Evolutionary conservation across 2,329 filamentous ascomycete species (phyloP).

Genomic region (Fusarium transvaalense): DNA sequence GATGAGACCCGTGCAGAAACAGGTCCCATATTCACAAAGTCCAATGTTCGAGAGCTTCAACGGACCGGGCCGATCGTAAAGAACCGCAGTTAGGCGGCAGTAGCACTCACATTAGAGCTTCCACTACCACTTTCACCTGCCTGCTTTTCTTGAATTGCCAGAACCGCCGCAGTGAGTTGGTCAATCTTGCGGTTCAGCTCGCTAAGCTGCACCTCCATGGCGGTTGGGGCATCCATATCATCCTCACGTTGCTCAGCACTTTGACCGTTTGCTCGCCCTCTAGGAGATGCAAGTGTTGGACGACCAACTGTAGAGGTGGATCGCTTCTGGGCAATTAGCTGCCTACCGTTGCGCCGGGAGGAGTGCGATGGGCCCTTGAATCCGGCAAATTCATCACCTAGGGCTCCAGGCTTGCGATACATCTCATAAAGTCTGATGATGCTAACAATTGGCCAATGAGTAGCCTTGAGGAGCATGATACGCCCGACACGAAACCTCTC

Average conservation of each 20-base stretch:
- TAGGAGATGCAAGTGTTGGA: conserved; percentile 34
- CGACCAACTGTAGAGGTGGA: conserved; percentile 37
- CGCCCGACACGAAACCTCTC: conserved; percentile 71
- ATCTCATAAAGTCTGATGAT: conserved; percentile 76
- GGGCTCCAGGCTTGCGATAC: conserved; percentile 55
- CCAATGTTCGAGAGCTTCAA: conserved; percentile 1
- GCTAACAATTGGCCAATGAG: conserved; percentile 76
- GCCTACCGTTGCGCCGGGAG: conserved; percentile 40
- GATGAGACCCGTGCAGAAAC: conserved; percentile 31
- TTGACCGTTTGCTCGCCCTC: conserved; percentile 34
- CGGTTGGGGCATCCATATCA: conserved; percentile 55
- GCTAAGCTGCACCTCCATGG: conserved; percentile 64
- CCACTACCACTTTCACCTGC: conserved; percentile 13
- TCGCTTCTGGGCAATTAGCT: conserved; percentile 31
- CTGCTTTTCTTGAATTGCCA: conserved; percentile 61
- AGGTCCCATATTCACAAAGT: neutral
- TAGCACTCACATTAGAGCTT: conserved; percentile 17
- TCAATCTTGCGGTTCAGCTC: conserved; percentile 71
- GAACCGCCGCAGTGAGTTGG: conserved; percentile 65
- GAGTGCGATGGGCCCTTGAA: conserved; percentile 61
- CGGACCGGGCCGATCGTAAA: conserved; percentile 17
- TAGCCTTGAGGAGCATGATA: conserved; percentile 72
- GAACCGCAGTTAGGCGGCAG: conserved; percentile 28
- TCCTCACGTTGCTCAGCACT: conserved; percentile 49
- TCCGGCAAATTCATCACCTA: conserved; percentile 60